These are phyloP conservation scores for Boletus semigastroideus DNA, from an alignment of 1,284 basidiomycete genomes.

Conservation along the genomic window DNA sequence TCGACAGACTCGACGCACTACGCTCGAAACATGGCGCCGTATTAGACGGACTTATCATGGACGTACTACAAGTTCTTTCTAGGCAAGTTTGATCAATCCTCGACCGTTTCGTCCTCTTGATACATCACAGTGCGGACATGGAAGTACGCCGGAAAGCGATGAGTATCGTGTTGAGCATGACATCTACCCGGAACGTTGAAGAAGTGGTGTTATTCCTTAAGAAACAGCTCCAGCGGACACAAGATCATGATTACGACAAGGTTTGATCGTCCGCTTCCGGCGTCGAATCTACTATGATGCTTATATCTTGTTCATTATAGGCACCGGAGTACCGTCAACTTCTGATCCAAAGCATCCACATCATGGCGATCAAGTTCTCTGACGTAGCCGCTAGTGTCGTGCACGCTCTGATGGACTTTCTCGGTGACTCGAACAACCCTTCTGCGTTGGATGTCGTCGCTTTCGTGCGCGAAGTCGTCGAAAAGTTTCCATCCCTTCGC, in stretches of 20 bases:
- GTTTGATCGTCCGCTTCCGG: conserved; percentile 33
- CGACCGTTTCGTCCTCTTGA: neutral
- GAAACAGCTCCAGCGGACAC: conserved; percentile 95
- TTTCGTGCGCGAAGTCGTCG: conserved; percentile 96
- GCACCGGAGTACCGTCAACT: conserved; percentile 94
- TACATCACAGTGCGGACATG: conserved; percentile 77
- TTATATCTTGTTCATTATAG: conserved; percentile 38
- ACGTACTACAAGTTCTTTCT: conserved; percentile 88
- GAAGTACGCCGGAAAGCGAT: conserved; percentile 96
- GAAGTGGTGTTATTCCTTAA: conserved; percentile 96
- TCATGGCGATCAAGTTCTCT: conserved; percentile 97
- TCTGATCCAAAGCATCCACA: conserved; percentile 96
- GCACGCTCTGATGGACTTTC: conserved; percentile 97
- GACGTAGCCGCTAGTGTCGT: conserved; percentile 97
- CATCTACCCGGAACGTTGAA: conserved; percentile 94
- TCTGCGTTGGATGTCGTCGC: conserved; percentile 95
- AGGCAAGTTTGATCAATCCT: conserved; percentile 45
- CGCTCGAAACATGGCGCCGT: conserved; percentile 89
- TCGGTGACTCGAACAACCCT: conserved; percentile 94
- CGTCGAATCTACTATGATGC: neutral
- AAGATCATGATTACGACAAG: conserved; percentile 85
- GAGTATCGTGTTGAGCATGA: conserved; percentile 90
- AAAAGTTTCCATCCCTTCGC: conserved; percentile 94
- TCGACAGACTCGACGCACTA: conserved; percentile 87
- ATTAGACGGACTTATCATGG: conserved; percentile 93